phyloP scores from a whole-genome alignment of 1,284 basidiomycete genomes.

The Omphalotus olearius region DNA sequence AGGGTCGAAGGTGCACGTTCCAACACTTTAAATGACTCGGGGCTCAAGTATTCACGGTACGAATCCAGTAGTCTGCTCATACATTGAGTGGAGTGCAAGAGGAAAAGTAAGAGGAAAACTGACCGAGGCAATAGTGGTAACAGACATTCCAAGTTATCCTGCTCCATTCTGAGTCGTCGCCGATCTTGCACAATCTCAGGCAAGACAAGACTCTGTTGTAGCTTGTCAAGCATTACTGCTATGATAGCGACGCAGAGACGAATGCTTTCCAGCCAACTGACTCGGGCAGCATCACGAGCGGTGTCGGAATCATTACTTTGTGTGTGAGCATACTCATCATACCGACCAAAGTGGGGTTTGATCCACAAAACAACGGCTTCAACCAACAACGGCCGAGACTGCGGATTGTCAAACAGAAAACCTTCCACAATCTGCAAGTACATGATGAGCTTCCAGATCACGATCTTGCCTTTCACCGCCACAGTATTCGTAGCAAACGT shows the following conservation, averaged over 20 bases:
- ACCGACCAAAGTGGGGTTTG: constrained; percentile 91
- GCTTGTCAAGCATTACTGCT: constrained; percentile 88
- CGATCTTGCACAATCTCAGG: constrained; percentile 62
- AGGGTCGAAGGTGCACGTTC: constrained; percentile 63
- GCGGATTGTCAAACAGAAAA: constrained; percentile 80
- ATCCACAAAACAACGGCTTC: constrained; percentile 92
- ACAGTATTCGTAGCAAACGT: constrained; percentile 81
- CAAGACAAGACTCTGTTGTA: constrained; percentile 78
- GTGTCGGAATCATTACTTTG: constrained; percentile 60
- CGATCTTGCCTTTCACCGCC: constrained; percentile 80
- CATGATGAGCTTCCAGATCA: constrained; percentile 92
- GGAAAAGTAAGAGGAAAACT: constrained; percentile 24
- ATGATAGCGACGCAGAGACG: constrained; percentile 81
- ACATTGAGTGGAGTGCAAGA: constrained; percentile 5
- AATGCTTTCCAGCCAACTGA: constrained; percentile 88
- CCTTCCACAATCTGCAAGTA: constrained; percentile 89
- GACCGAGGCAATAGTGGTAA: constrained; percentile 85
- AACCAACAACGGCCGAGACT: constrained; percentile 78
- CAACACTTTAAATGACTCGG: constrained; percentile 64
- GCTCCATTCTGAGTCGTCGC: constrained; percentile 69
- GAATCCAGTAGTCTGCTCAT: constrained; percentile 71
- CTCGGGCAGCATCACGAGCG: constrained; percentile 68
- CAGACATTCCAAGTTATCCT: constrained; percentile 91
- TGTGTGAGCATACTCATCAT: constrained; percentile 73
- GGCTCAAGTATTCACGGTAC: constrained; percentile 78